Evolutionary conservation across 257 asterid genomes (phyloP), one percentile per base, ranked within the genome.

Genomic region (Mentha longifolia): DNA sequence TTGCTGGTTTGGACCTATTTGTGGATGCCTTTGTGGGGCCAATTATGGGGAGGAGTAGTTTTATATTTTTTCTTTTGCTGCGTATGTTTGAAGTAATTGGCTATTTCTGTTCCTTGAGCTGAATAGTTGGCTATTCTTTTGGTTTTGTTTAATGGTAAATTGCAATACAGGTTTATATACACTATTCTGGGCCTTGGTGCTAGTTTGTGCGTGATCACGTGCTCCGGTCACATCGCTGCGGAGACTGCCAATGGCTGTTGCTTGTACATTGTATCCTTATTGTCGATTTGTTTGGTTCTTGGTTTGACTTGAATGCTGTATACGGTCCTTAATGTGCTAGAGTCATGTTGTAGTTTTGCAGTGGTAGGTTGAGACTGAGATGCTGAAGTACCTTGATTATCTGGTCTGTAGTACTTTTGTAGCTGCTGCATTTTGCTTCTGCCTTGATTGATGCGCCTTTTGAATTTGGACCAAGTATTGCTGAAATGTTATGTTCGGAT

Each of bases 221-320:
- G 91, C 77, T 77, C 87, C 1, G 95, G 95, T 56, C 90, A 88
- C 73, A 78, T 84, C 72, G 95, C 92, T 59, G 92, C 92, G 1
- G 91, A 85, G 78, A 86, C 92, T 72, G 83, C 85, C 42, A 86
- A 81, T 58, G 90, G 90, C 17, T 86, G 91, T 67, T 88, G 89
- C 83, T 79, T 88, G 54, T 85, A 66, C 74, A 70, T 78, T 31
- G 95, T 88, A 88, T 88, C 95, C 95, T 86, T 72, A 9, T 4
- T 12, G 25, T 67, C 10, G 46, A 30, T 54, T 79, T 16, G 0
- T 71, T 16, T 37, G 14, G 43, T 43, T 46, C 14, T 10, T 42
- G 47, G 47, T 42, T 42, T 3, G 47, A 2, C 5, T 13, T 14
- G 8, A 47, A 47, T 51, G 28, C 9, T 50, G 7, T 16, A 4